Evolutionary conservation across 2,329 filamentous ascomycete species (phyloP).

Genomic region (Pyrenophora tritici-repentis): DNA sequence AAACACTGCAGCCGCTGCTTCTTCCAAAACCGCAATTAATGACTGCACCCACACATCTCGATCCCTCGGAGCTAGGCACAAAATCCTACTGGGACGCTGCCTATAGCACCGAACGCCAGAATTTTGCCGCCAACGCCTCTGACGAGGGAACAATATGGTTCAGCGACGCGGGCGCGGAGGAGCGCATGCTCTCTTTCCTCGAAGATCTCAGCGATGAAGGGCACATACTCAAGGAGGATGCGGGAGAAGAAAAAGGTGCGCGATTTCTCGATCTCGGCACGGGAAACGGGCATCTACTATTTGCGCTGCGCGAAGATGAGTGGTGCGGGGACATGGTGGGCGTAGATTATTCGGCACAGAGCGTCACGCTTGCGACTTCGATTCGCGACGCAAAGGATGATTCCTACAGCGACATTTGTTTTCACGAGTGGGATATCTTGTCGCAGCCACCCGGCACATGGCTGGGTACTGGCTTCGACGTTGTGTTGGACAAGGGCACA

Average conservation of each 20-base stretch:
- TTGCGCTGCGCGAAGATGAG: conserved; percentile 71
- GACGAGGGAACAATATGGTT: conserved; percentile 96
- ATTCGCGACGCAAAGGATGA: conserved; percentile 54
- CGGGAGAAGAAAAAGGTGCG: conserved; percentile 15
- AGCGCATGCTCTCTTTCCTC: conserved; percentile 72
- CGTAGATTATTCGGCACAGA: conserved; percentile 82
- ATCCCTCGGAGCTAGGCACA: conserved; percentile 81
- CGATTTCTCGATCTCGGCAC: conserved; percentile 86
- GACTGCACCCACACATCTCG: conserved; percentile 55
- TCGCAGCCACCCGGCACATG: conserved; percentile 55
- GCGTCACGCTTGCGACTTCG: conserved; percentile 72
- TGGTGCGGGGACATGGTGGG: conserved; percentile 77
- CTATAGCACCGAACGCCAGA: conserved; percentile 72
- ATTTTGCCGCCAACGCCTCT: conserved; percentile 71
- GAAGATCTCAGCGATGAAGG: conserved; percentile 57
- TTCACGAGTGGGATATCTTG: conserved; percentile 60
- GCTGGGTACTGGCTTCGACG: conserved; percentile 74
- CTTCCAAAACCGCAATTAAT: conserved; percentile 3
- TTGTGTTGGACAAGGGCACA: conserved; percentile 96
- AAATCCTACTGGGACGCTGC: conserved; percentile 70
- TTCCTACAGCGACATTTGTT: conserved; percentile 49
- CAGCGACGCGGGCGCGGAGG: conserved; percentile 86
- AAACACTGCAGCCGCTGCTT: not conserved
- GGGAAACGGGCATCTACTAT: conserved; percentile 91
- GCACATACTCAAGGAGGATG: conserved; percentile 50